phyloP scores from a whole-genome alignment of 129 eudicot species.

The Rutidosis leptorrhynchoides region DNA sequence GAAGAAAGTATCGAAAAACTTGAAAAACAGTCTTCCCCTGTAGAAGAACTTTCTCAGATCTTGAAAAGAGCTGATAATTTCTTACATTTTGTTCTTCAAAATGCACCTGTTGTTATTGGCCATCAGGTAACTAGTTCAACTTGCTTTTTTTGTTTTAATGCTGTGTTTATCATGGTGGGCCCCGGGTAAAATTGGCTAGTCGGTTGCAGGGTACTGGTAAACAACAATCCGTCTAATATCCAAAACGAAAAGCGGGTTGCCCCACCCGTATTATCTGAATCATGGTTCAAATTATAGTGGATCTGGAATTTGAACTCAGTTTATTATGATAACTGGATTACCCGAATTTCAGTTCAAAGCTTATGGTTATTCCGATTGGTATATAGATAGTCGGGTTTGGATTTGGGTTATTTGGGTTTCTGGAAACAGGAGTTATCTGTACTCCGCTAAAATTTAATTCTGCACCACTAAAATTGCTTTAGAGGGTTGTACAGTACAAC shows the following conservation, averaged over 20 bases:
- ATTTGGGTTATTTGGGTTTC: too few species aligned
- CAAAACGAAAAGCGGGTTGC: not conserved
- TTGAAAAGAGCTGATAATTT: constrained; percentile 89
- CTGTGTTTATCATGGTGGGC: not conserved
- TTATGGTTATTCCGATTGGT: not conserved
- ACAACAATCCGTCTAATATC: not conserved
- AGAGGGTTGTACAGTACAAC: too few species aligned
- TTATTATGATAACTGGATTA: not conserved
- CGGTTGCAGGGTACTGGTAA: not conserved
- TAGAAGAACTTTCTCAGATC: constrained; percentile 85
- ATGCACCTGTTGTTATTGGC: constrained; percentile 91
- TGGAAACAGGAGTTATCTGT: too few species aligned
- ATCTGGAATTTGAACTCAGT: not conserved
- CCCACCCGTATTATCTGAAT: not conserved
- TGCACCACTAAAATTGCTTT: too few species aligned
- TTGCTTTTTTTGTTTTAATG: not conserved
- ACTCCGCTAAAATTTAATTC: too few species aligned
- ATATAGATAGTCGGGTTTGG: not conserved
- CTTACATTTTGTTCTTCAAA: constrained; percentile 88
- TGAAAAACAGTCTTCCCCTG: constrained; percentile 83
- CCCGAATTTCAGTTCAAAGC: not conserved
- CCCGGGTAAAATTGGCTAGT: not conserved
- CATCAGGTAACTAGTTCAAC: constrained; percentile 60
- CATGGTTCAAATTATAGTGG: not conserved
- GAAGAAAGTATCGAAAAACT: constrained; percentile 72